A percentile compares a stretch with the other conserved stretches of the same genome.
These are phyloP conservation scores for Nigrospora oryzae DNA, from an alignment of 2,329 filamentous ascomycete genomes.

Conservation along the genomic window DNA sequence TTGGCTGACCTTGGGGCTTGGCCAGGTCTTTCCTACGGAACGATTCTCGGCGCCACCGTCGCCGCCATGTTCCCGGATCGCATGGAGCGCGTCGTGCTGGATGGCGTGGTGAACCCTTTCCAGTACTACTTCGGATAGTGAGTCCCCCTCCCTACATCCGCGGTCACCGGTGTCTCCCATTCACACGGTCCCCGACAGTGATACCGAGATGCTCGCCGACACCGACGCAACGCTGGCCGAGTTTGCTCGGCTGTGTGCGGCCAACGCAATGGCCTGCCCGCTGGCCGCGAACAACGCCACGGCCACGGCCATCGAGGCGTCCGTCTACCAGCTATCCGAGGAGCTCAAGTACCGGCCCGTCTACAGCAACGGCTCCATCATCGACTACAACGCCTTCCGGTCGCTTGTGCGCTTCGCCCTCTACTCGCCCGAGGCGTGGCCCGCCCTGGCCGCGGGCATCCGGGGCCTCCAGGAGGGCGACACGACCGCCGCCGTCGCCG, in stretches of 20 bases:
- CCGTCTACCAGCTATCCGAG: slow-evolving; percentile 21
- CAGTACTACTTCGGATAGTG: slow-evolving; percentile 21
- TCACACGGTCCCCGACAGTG: slow-evolving; percentile 4
- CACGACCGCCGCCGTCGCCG: too few species aligned
- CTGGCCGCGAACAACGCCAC: slow-evolving; percentile 20
- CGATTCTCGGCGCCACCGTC: slow-evolving; percentile 25
- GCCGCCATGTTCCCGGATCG: slow-evolving; percentile 33
- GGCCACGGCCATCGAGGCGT: slow-evolving; percentile 28
- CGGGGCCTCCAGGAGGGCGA: too few species aligned
- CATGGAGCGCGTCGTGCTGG: slow-evolving; percentile 27
- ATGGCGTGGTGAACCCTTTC: slow-evolving; percentile 23
- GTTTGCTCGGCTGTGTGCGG: slow-evolving; percentile 18
- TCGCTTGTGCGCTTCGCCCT: slow-evolving; percentile 7
- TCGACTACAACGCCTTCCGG: slow-evolving; percentile 17
- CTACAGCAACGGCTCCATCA: slow-evolving; percentile 7
- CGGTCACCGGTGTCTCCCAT: background rate
- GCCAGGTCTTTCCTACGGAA: slow-evolving; percentile 30
- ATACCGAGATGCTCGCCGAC: slow-evolving; percentile 15
- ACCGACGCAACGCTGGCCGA: slow-evolving; percentile 18
- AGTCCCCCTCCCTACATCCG: background rate
- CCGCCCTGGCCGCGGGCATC: slow-evolving; percentile 2
- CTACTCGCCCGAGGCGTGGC: slow-evolving; percentile 12
- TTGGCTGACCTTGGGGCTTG: too few species aligned
- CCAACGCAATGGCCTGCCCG: slow-evolving; percentile 13
- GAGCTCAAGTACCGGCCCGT: slow-evolving; percentile 17